phyloP scores from a whole-genome alignment of 2,329 filamentous ascomycete genomes.

The Colletotrichum destructivum region DNA sequence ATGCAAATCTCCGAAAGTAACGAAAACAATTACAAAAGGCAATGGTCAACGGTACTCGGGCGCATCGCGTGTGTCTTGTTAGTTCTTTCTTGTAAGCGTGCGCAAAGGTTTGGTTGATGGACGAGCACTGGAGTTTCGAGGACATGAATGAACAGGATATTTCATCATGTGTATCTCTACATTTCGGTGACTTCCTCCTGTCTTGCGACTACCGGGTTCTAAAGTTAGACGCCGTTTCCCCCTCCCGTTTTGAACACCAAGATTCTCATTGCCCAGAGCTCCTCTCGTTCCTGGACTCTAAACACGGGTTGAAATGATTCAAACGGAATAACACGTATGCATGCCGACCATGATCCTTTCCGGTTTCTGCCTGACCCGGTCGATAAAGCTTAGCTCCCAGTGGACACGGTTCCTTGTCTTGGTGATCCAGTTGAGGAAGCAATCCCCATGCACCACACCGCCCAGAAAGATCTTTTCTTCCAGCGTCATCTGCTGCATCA shows the following conservation, averaged over 20 bases:
- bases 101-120: slow-evolving; percentile 1
- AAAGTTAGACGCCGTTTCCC: neutral
- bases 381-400: slow-evolving; percentile 11
- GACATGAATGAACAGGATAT: slow-evolving; percentile 9
- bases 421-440: slow-evolving; percentile 2
- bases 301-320: neutral
- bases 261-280: neutral
- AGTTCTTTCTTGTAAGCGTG: slow-evolving; percentile 7
- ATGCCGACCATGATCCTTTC: neutral
- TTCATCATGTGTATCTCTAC: neutral
- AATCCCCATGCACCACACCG: neutral
- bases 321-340: neutral
- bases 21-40: slow-evolving; percentile 1
- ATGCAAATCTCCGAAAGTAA: slow-evolving; percentile 3
- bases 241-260: neutral
- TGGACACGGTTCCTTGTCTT: slow-evolving; percentile 4
- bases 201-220: neutral
- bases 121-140: slow-evolving; percentile 25
- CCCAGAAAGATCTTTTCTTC: slow-evolving; percentile 5
- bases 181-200: neutral
- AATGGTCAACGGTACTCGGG: slow-evolving; percentile 14
- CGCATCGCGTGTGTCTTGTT: slow-evolving; percentile 2
- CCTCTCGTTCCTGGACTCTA: neutral
- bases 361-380: neutral
- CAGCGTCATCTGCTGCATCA: neutral